Percentiles rank a stretch among this genome's conserved stretches.
Conservation (phyloP, 2,329 filamentous ascomycete genomes). For the Pseudogymnoascus verrucosus region DNA sequence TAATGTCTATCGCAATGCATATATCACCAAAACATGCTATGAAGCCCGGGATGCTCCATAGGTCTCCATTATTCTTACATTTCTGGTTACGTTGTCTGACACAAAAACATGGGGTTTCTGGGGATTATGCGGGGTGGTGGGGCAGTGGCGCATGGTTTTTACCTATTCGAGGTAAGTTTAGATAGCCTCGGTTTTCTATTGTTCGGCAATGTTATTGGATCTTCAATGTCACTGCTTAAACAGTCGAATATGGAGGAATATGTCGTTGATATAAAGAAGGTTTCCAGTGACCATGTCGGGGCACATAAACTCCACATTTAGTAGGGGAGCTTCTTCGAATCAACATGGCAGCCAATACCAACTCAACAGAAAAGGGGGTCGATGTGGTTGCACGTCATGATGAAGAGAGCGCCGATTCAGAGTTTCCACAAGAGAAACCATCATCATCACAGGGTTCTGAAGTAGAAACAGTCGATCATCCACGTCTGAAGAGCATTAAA, state of each 20-base stretch:
- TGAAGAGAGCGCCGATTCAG: not conserved
- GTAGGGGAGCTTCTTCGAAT: not conserved
- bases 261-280: conserved; percentile 4
- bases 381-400: not conserved
- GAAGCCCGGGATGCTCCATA: not conserved
- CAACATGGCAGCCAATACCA: not conserved
- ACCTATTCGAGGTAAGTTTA: not conserved
- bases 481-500: not conserved
- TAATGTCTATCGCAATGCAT: not conserved
- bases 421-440: not conserved
- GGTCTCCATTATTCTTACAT: not conserved
- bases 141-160: not conserved
- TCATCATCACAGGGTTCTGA: not conserved
- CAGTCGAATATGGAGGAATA: not conserved
- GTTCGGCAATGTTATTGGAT: not conserved
- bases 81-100: not conserved
- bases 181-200: conserved; percentile 5
- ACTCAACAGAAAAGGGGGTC: not conserved
- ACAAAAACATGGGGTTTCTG: not conserved
- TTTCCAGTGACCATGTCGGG: not conserved
- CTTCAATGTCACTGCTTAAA: not conserved
- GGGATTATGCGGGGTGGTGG: not conserved
- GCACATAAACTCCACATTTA: not conserved
- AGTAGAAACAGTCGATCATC: not conserved
- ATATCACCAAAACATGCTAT: not conserved